Conservation (phyloP, 441 rosid species). For the Populus tomentosa region DNA sequence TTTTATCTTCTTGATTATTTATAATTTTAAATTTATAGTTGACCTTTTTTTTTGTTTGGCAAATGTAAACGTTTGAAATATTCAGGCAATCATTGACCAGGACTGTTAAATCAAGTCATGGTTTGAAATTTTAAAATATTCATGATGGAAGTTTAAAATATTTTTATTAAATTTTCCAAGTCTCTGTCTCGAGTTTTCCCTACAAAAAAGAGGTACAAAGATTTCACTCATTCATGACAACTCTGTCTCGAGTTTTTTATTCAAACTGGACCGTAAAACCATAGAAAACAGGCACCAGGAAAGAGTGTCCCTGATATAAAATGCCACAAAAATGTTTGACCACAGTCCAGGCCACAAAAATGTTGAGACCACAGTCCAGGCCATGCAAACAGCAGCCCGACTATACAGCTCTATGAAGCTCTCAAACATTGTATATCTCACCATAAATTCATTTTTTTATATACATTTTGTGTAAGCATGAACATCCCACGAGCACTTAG, state of each 20-base stretch:
- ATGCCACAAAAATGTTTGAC: neutral
- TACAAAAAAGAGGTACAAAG: too few species aligned
- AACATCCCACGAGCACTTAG: slow-evolving; percentile 10
- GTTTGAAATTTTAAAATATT: too few species aligned
- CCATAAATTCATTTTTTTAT: neutral
- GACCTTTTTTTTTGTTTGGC: too few species aligned
- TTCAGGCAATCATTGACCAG: too few species aligned
- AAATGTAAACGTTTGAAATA: too few species aligned
- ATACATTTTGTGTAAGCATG: neutral
- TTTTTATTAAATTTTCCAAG: too few species aligned
- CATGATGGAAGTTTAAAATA: too few species aligned
- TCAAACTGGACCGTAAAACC: neutral
- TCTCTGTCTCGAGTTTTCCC: too few species aligned
- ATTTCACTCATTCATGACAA: too few species aligned
- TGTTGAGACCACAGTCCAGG: neutral
- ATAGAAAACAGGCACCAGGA: neutral
- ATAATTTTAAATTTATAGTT: too few species aligned
- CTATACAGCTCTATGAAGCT: neutral
- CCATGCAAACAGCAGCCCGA: neutral
- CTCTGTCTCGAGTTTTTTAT: neutral
- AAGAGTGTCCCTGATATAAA: neutral
- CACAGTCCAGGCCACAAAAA: neutral
- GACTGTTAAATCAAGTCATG: too few species aligned
- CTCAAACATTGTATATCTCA: neutral
- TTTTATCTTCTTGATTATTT: too few species aligned